Base-by-base conservation (phyloP, 2,329 filamentous ascomycete species). In the Neocatenulostroma microsporum region DNA sequence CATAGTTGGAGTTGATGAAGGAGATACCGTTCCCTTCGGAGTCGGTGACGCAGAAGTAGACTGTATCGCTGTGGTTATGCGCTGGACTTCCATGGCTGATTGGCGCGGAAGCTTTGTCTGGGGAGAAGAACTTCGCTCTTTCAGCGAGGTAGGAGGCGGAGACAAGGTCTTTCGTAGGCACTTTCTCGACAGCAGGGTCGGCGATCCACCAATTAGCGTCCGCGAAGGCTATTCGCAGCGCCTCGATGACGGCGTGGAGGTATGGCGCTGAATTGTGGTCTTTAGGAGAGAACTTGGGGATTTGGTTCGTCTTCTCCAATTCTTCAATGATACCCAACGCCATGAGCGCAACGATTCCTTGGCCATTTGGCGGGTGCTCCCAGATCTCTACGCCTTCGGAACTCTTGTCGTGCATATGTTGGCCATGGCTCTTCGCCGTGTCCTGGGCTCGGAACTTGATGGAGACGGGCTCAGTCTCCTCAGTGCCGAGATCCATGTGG, bases 351-450 rank as follows among this genome's bases (percentile, higher is more conserved):
- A 96, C 84, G 46, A 96, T 88, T 2, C 91, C 91, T 62, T 96
- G 91, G 0, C 91, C 88, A 53, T 96, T 96, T 7, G 91, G 91
- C 23, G 89, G 88, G 57, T 96, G 89, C 56, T 98, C 91, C 89
- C 89, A 96, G 1, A 98, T 68, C 55, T 94, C 80, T 27, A 95
- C 73, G 8, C 78, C 78, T 10, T 70, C 66, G 4, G 61, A 57
- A 13, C 67, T 53, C 24, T 61, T 54, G 21, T 63, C 64, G 24
- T 68, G 60, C 53, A 67, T 63, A 35, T 64, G 64, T 25, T 62
- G 45, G 7, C 57, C 58, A 25, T 72, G 68, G 1, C 58, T 62
- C 35, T 70, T 62, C 2, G 58, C 66, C 15, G 78, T 86, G 82
- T 7, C 82, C 81, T 57, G 55, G 6, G 42, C 46, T 23, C 44